Evolutionary conservation across 148 eudicot genomes (phyloP).

Genomic region (Linanthus parryae): DNA sequence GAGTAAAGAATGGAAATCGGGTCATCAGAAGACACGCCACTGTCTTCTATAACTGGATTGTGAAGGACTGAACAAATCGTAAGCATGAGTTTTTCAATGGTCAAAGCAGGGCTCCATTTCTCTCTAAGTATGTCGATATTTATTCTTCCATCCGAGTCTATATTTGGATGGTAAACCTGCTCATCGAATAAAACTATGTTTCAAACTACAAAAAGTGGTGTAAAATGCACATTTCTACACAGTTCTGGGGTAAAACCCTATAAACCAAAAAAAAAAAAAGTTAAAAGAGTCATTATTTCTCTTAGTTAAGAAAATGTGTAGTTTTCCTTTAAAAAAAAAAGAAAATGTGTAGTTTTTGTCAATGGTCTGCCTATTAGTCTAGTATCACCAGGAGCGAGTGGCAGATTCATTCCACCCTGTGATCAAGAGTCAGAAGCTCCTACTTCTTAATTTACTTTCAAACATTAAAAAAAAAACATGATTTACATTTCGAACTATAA

Average conservation of each 20-base stretch:
- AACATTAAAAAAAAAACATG: too few species aligned
- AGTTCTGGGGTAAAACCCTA: not conserved
- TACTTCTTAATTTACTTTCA: too few species aligned
- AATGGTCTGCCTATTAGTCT: too few species aligned
- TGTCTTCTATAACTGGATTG: not conserved
- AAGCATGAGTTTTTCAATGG: conserved; percentile 2
- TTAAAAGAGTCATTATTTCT: too few species aligned
- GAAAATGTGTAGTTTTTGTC: too few species aligned
- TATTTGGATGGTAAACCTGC: conserved; percentile 13
- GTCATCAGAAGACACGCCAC: not conserved
- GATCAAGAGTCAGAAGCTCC: too few species aligned
- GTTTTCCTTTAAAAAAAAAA: too few species aligned
- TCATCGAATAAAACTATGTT: not conserved
- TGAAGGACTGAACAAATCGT: not conserved
- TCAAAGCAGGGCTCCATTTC: conserved; percentile 2
- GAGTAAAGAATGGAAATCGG: not conserved
- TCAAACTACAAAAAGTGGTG: not conserved
- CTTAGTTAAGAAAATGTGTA: too few species aligned
- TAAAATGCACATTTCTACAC: not conserved
- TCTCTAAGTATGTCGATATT: not conserved
- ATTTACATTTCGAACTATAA: too few species aligned
- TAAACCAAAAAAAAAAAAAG: too few species aligned
- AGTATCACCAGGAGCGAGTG: too few species aligned
- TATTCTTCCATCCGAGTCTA: not conserved
- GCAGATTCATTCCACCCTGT: too few species aligned